These are phyloP conservation scores for Phalaenopsis hybrid DNA, from an alignment of 116 monocot species.

Conservation along the genomic window DNA sequence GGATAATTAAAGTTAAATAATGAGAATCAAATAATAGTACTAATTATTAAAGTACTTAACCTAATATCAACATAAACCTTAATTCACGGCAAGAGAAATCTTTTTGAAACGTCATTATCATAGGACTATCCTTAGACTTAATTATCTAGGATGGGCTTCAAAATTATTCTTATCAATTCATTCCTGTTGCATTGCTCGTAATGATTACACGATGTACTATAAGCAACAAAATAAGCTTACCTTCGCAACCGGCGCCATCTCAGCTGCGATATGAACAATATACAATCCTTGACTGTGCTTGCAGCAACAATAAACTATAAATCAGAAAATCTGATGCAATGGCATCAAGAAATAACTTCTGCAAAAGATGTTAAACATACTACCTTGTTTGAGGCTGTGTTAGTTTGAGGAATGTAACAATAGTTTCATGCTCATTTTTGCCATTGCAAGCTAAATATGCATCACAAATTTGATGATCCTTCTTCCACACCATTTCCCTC, in stretches of 20 bases:
- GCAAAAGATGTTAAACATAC: background rate
- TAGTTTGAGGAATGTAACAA: constrained; percentile 62
- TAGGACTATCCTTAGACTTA: background rate
- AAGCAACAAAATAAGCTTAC: constrained; percentile 24
- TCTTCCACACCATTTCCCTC: constrained; percentile 80
- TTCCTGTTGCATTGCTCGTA: background rate
- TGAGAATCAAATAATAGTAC: too few relatives aligned
- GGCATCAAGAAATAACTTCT: background rate
- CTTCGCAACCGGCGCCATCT: constrained; percentile 98
- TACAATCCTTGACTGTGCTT: constrained; percentile 57
- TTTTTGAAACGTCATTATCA: background rate
- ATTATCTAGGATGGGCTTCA: background rate
- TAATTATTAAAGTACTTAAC: too few relatives aligned
- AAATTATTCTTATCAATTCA: background rate
- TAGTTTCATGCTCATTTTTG: constrained; percentile 42
- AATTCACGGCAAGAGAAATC: too few relatives aligned
- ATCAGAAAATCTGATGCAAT: background rate
- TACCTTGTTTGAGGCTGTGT: constrained; percentile 41
- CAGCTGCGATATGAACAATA: constrained; percentile 86
- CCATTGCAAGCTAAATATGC: constrained; percentile 60
- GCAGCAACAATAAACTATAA: constrained; percentile 11
- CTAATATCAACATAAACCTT: too few relatives aligned
- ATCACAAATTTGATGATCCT: constrained; percentile 50
- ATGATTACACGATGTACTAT: background rate
- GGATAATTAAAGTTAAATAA: too few relatives aligned